These are phyloP conservation scores for Neofusicoccum sp. DNA, from an alignment of 2,329 filamentous ascomycete genomes.

Conservation along the genomic window DNA sequence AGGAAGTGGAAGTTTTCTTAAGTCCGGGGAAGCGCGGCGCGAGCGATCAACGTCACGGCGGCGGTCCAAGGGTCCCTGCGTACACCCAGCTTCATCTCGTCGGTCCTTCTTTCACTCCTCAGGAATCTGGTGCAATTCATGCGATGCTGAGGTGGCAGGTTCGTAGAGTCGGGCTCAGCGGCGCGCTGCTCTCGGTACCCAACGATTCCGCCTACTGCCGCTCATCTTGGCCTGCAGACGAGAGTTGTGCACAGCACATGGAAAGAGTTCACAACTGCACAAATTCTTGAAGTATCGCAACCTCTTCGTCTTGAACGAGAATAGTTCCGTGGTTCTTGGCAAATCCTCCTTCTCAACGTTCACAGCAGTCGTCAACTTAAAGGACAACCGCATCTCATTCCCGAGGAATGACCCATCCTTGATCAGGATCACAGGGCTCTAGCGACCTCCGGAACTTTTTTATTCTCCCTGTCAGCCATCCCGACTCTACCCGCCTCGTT, in stretches of 20 bases:
- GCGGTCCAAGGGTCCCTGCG: not conserved
- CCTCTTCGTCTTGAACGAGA: not conserved
- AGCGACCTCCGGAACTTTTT: not conserved
- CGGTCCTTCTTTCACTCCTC: not conserved
- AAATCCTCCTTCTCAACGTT: not conserved
- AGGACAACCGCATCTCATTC: no score
- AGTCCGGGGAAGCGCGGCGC: slow-evolving; percentile 10
- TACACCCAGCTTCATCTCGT: not conserved
- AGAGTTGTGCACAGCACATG: no score
- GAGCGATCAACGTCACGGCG: slow-evolving; percentile 6
- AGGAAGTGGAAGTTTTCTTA: slow-evolving; percentile 18
- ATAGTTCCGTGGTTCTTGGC: not conserved
- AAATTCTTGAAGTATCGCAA: not conserved
- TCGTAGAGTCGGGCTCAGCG: no score
- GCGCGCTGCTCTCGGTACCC: no score
- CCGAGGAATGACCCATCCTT: not conserved
- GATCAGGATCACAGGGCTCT: not conserved
- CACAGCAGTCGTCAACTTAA: no score
- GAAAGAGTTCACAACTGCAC: no score
- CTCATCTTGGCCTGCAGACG: no score
- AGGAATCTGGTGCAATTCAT: not conserved
- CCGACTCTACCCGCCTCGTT: slow-evolving; percentile 28
- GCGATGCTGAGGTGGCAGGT: not conserved
- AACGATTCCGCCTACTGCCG: no score
- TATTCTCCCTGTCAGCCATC: slow-evolving; percentile 41